Base-by-base conservation (phyloP, 768 basidiomycete species). In the Gymnopilus junonius region DNA sequence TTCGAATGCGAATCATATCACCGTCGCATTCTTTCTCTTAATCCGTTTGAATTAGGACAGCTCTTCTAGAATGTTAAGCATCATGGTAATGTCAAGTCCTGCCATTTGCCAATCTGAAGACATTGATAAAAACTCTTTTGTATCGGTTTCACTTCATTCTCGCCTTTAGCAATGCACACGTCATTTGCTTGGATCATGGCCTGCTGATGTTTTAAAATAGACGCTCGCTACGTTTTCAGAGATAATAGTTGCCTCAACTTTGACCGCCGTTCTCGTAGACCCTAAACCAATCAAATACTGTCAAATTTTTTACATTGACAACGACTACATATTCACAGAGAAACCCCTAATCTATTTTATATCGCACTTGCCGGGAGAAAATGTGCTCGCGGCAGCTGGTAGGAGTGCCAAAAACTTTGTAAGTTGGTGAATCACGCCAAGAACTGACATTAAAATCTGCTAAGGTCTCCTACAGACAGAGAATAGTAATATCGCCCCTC, bases 1-100 rank as follows among this genome's bases (percentile, higher is more conserved):
- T 58, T 65, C 55, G 58, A 59, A 59, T 58, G 60, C 39, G 39
- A 39, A 53, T 31, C 34, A 21, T n/a, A n/a, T 46, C 20, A 20
- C 54, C n/a, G n/a, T 25, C 45, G 25, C 23, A 8, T n/a, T n/a
- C n/a, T n/a, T n/a, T 23, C 46, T 31, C 35, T 32, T 31, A 8
- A 1, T 34, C 37, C 31, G n/a, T 17, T 17, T 39, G 32, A 10
- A 34, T 4, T 10, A n/a, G 2, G 27, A 25, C 21, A 2, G 23
- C 45, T 4, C 25, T 15, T 48, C 25, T 25, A 48, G 45, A 48
- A 25, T 51, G 15, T 37, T 31, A 20, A 15, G 57, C 27, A 15
- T 17, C 20, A 35, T 21, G 14, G 27, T 55, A n/a, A 20, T 42
- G 40, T 42, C 51, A 25, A 21, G 27, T 54, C 55, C 55, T 34